Evolutionary conservation across 2,329 filamentous ascomycete genomes (phyloP).

Genomic region (Bipolaris oryzae): DNA sequence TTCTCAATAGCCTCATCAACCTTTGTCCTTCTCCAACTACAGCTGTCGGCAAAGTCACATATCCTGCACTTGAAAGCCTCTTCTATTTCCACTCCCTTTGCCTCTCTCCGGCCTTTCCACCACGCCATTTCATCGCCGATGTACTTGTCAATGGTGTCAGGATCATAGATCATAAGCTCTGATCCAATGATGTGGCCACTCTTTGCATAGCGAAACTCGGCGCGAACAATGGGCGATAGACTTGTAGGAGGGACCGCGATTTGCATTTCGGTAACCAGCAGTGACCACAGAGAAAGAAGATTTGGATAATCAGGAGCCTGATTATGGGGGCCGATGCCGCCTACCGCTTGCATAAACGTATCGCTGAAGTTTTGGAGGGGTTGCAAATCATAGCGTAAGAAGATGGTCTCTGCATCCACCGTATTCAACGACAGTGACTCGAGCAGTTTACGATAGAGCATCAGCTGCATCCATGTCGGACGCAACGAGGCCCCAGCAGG

Average conservation of each 20-base stretch:
- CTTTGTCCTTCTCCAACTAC: slow-evolving; percentile 76
- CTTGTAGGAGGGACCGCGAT: slow-evolving; percentile 58
- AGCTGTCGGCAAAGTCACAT: slow-evolving; percentile 82
- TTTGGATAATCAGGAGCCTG: slow-evolving; percentile 65
- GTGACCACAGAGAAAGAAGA: slow-evolving; percentile 63
- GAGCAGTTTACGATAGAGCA: slow-evolving; percentile 88
- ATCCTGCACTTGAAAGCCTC: slow-evolving; percentile 87
- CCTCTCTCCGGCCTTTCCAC: slow-evolving; percentile 79
- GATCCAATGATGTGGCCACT: slow-evolving; percentile 61
- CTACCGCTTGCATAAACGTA: slow-evolving; percentile 76
- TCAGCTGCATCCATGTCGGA: slow-evolving; percentile 83
- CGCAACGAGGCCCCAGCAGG: slow-evolving; percentile 70
- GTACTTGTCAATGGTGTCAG: slow-evolving; percentile 67
- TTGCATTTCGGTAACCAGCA: slow-evolving; percentile 67
- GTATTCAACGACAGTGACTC: slow-evolving; percentile 72
- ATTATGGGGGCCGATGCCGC: slow-evolving; percentile 58
- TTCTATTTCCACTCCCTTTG: slow-evolving; percentile 77
- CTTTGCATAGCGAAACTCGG: slow-evolving; percentile 59
- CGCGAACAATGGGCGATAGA: slow-evolving; percentile 59
- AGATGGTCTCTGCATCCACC: slow-evolving; percentile 71
- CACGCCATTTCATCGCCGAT: slow-evolving; percentile 75
- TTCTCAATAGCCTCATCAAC: slow-evolving; percentile 64
- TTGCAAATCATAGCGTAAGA: slow-evolving; percentile 73
- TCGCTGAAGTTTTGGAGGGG: slow-evolving; percentile 74
- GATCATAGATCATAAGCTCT: slow-evolving; percentile 70